Percentiles rank a stretch among this genome's conserved stretches.
Conservation (phyloP, 768 basidiomycete species). For the Scleroderma citrinum region DNA sequence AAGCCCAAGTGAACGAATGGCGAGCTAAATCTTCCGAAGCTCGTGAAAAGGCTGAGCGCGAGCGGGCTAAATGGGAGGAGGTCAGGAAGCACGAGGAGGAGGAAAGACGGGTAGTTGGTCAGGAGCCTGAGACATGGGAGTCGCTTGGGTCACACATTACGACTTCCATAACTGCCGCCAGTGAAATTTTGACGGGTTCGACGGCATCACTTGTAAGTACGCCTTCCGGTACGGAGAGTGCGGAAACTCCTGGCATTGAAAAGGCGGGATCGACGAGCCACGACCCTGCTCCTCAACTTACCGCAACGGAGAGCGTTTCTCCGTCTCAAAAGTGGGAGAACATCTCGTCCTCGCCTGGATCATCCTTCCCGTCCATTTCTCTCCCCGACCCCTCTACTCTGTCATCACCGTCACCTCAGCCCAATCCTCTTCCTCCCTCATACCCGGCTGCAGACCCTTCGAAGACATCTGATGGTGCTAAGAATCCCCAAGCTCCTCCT, state of each 20-base stretch:
- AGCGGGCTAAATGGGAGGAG: constrained; percentile 67
- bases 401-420: constrained; percentile 35
- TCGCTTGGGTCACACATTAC: constrained; percentile 25
- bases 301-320: constrained; percentile 15
- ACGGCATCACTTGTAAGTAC: constrained; percentile 16
- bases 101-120: constrained; percentile 35
- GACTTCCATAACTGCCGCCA: constrained; percentile 13
- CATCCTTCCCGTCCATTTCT: constrained; percentile 76
- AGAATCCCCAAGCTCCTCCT: constrained; percentile 21
- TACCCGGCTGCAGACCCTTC: constrained; percentile 8
- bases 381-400: constrained; percentile 60
- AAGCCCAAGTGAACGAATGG: constrained; percentile 64
- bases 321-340: constrained; percentile 69
- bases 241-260: constrained; percentile 29
- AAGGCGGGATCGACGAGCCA: constrained; percentile 23
- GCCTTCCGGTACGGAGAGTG: constrained; percentile 35
- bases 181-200: constrained; percentile 12
- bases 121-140: constrained; percentile 16
- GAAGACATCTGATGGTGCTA: constrained; percentile 17
- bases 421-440: constrained; percentile 13
- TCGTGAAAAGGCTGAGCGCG: constrained; percentile 68
- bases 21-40: constrained; percentile 65
- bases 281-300: constrained; percentile 1
- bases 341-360: constrained; percentile 49
- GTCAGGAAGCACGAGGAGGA: constrained; percentile 41